Conservation (phyloP, 805 yeast genomes). For the Candida sakaeoensis region DNA sequence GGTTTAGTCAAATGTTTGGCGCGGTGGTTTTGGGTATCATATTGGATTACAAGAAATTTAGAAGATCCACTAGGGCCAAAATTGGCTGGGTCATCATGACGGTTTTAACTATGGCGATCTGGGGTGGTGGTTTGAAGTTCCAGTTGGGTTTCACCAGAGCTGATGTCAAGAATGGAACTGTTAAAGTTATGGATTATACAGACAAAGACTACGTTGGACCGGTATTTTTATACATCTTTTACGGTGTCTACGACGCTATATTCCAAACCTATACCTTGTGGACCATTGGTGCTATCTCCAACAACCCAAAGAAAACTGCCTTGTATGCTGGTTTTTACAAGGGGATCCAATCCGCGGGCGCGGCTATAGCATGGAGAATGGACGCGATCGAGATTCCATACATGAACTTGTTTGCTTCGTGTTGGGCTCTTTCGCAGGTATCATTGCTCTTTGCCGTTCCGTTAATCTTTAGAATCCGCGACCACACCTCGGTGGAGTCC, state of each 20-base stretch:
- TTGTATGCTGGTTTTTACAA: slow-evolving; percentile 61
- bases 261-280: slow-evolving; percentile 59
- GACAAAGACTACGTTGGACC: slow-evolving; percentile 52
- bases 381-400: slow-evolving; percentile 41
- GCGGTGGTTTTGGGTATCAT: slow-evolving; percentile 46
- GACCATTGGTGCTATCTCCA: slow-evolving; percentile 57
- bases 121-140: slow-evolving; percentile 59
- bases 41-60: slow-evolving; percentile 41
- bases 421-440: slow-evolving; percentile 51
- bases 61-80: slow-evolving; percentile 44
- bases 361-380: slow-evolving; percentile 57
- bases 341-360: slow-evolving; percentile 62
- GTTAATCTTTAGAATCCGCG: slow-evolving; percentile 40
- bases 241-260: slow-evolving; percentile 57
- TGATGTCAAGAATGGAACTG: slow-evolving; percentile 17
- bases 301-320: slow-evolving; percentile 52
- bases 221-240: slow-evolving; percentile 58
- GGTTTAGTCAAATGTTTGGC: slow-evolving; percentile 59
- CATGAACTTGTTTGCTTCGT: slow-evolving; percentile 42
- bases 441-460: slow-evolving; percentile 49
- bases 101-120: slow-evolving; percentile 42
- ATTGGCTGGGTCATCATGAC: slow-evolving; percentile 42
- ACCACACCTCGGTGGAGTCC: slow-evolving; percentile 36
- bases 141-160: slow-evolving; percentile 41
- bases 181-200: slow-evolving; percentile 42